Conservation (phyloP, 192 early-diverging fungal species). For the Chytriomyces sp. region DNA sequence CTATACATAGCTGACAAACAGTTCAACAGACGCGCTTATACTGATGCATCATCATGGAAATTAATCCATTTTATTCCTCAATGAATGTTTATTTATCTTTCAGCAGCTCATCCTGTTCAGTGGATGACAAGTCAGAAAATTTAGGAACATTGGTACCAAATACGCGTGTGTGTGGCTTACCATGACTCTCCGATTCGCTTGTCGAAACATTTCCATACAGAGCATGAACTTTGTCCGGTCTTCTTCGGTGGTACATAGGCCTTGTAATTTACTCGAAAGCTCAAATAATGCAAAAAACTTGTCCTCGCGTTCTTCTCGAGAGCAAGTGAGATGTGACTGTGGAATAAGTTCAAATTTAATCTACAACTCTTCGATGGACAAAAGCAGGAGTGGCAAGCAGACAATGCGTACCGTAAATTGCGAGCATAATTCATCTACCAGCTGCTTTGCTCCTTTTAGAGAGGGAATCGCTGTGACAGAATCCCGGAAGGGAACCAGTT, state of each 20-base stretch:
- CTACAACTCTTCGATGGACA: too few relatives aligned
- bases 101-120: too few relatives aligned
- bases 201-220: conserved; percentile 12
- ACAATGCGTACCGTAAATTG: not conserved
- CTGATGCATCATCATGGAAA: too few relatives aligned
- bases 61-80: too few relatives aligned
- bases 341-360: too few relatives aligned
- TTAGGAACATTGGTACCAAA: too few relatives aligned
- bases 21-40: too few relatives aligned
- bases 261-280: conserved; percentile 15
- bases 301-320: conserved; percentile 1
- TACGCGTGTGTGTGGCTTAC: not conserved
- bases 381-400: too few relatives aligned
- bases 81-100: too few relatives aligned
- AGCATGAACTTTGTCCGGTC: conserved; percentile 27
- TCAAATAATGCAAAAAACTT: conserved; percentile 17
- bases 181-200: conserved; percentile 9
- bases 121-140: too few relatives aligned
- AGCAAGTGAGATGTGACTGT: not conserved
- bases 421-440: conserved; percentile 27
- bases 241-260: conserved; percentile 11
- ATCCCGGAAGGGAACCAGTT: conserved; percentile 13
- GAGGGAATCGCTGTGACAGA: conserved; percentile 16
- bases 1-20: too few relatives aligned
- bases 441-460: not conserved